These are phyloP conservation scores for Daldinia sp. DNA, from an alignment of 2,329 filamentous ascomycete genomes.

Conservation along the genomic window DNA sequence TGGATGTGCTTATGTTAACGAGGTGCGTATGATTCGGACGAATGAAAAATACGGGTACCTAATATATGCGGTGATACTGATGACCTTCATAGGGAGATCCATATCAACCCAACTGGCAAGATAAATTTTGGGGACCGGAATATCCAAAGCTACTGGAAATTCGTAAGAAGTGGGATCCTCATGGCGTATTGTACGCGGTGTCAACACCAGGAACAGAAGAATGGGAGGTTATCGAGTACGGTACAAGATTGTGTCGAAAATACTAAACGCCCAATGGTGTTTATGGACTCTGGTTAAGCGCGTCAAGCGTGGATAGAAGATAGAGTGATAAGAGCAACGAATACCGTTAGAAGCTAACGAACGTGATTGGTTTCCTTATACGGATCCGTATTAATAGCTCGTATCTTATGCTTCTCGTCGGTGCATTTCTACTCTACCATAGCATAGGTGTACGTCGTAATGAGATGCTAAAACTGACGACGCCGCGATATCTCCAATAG, in stretches of 20 bases:
- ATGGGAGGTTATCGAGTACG: conserved; percentile 45
- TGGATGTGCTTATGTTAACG: conserved; percentile 56
- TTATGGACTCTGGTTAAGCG: not conserved
- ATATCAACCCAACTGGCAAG: conserved; percentile 45
- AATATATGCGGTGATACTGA: conserved; percentile 7
- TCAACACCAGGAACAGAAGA: conserved; percentile 42
- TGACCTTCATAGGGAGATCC: conserved; percentile 43
- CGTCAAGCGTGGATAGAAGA: not conserved
- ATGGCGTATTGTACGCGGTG: conserved; percentile 42
- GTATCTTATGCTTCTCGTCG: not conserved
- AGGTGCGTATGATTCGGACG: conserved; percentile 41
- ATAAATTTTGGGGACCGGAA: conserved; percentile 43
- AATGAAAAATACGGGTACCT: not conserved
- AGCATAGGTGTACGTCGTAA: no score
- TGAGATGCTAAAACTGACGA: not conserved
- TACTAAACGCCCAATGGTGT: not conserved
- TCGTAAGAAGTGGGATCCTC: conserved; percentile 45
- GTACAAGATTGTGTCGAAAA: conserved; percentile 40
- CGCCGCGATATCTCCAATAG: not conserved
- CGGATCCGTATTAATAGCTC: not conserved
- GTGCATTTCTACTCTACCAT: not conserved
- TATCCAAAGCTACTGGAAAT: conserved; percentile 41
- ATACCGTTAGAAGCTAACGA: not conserved
- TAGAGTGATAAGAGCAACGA: not conserved
- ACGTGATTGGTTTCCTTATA: not conserved